These are phyloP conservation scores for Torulaspora globosa DNA, from an alignment of 1,139 yeast species.

Conservation along the genomic window DNA sequence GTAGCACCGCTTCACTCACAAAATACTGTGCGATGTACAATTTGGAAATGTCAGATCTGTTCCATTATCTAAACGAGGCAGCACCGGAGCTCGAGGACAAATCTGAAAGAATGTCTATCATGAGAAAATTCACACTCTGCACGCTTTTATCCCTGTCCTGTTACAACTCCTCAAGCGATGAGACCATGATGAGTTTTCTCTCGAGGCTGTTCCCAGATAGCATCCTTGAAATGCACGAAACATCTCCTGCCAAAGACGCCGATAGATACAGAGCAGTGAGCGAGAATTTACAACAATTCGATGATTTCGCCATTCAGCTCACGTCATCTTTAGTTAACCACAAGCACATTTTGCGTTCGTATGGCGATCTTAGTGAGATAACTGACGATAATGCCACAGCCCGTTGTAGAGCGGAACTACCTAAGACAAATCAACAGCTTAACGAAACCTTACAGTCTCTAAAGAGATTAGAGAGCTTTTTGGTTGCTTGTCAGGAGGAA, in stretches of 20 bases:
- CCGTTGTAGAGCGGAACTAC: background rate
- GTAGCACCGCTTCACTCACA: slow-evolving; percentile 17
- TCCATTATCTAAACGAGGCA: slow-evolving; percentile 16
- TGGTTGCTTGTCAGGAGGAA: slow-evolving; percentile 8
- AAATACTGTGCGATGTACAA: slow-evolving; percentile 27
- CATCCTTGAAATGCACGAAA: background rate
- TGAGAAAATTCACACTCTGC: slow-evolving; percentile 28
- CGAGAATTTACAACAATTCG: slow-evolving; percentile 8
- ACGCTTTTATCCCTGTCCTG: slow-evolving; percentile 19
- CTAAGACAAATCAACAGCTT: slow-evolving; percentile 1
- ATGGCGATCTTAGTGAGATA: slow-evolving; percentile 3
- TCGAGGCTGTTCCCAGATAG: slow-evolving; percentile 11
- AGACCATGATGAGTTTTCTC: slow-evolving; percentile 4
- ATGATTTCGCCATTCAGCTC: slow-evolving; percentile 4
- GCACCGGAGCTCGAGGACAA: slow-evolving; percentile 19
- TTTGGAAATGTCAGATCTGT: slow-evolving; percentile 21
- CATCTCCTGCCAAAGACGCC: background rate
- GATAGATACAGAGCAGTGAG: slow-evolving; percentile 9
- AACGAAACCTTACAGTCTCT: slow-evolving; percentile 9
- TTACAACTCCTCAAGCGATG: slow-evolving; percentile 1
- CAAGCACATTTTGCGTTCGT: slow-evolving; percentile 4
- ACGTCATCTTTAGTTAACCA: slow-evolving; percentile 10
- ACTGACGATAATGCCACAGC: background rate
- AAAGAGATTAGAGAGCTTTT: slow-evolving; percentile 12
- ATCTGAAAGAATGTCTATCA: slow-evolving; percentile 17